phyloP scores from a whole-genome alignment of 352 stramenopile genomes.

The Phytophthora pseudosyringae region DNA sequence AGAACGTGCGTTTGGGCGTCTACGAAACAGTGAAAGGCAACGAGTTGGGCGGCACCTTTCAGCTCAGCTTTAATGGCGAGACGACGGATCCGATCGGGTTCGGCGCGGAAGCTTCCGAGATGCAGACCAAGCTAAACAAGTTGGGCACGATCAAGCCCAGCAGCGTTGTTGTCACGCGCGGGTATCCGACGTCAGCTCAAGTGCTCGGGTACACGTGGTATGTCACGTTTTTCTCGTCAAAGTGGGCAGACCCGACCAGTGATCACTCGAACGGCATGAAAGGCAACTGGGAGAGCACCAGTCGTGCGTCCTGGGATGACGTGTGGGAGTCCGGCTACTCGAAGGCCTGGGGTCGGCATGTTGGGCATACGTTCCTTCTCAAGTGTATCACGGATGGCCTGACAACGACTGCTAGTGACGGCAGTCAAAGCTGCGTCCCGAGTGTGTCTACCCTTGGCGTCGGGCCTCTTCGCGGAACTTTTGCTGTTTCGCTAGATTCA shows the following conservation, averaged over 20 bases:
- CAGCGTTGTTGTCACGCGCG: conserved; percentile 86
- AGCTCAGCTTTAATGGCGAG: conserved; percentile 94
- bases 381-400: conserved; percentile 70
- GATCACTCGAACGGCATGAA: conserved; percentile 82
- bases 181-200: conserved; percentile 57
- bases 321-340: conserved; percentile 95
- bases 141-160: conserved; percentile 93
- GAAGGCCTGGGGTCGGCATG: conserved; percentile 97
- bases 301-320: conserved; percentile 77
- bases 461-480: conserved; percentile 92
- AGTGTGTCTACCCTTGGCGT: conserved; percentile 43
- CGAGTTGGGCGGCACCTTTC: conserved; percentile 91
- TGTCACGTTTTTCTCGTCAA: conserved; percentile 94
- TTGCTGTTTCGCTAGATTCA: conserved; percentile 92
- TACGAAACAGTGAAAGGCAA: conserved; percentile 87
- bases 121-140: conserved; percentile 92
- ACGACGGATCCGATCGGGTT: conserved; percentile 92
- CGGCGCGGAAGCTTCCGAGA: conserved; percentile 77
- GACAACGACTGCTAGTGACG: conserved; percentile 65
- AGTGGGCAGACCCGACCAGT: conserved; percentile 92
- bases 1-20: conserved; percentile 52
- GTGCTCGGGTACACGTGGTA: conserved; percentile 91
- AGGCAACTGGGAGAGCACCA: conserved; percentile 93
- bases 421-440: conserved; percentile 52
- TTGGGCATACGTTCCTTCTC: conserved; percentile 85